Conservation (phyloP, 345 rosid species). For the Aquilaria yunnanensis region DNA sequence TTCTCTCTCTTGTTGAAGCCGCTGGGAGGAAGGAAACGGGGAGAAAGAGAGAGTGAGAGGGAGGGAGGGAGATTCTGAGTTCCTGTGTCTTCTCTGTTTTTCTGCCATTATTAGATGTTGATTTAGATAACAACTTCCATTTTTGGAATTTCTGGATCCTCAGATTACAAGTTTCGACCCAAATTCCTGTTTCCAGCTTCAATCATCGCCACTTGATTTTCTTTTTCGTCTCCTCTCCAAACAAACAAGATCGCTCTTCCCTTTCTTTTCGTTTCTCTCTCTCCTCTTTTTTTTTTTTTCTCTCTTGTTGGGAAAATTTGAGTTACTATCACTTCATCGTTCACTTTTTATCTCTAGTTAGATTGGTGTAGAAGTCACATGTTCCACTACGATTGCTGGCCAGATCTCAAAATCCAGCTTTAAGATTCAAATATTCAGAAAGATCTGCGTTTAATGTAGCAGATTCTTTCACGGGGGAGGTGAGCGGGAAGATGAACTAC, state of each 20-base stretch:
- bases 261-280: conserved; percentile 6
- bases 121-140: conserved; percentile 18
- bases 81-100: conserved; percentile 16
- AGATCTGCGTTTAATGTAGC: conserved; percentile 10
- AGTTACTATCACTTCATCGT: conserved; percentile 12
- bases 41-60: not conserved
- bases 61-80: conserved; percentile 8
- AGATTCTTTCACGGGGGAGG: conserved; percentile 8
- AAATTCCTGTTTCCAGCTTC: conserved; percentile 9
- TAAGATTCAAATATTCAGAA: conserved; percentile 1
- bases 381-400: not conserved
- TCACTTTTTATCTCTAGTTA: conserved; percentile 15
- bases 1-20: not conserved
- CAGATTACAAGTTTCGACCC: conserved; percentile 27
- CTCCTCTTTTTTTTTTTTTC: not conserved
- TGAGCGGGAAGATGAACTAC: conserved; percentile 48
- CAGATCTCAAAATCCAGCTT: conserved; percentile 20
- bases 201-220: conserved; percentile 24
- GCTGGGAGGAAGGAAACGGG: not conserved
- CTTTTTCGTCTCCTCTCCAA: not conserved
- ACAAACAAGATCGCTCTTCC: conserved; percentile 15
- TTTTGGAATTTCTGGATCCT: conserved; percentile 24
- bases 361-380: not conserved
- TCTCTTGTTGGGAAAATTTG: conserved; percentile 15
- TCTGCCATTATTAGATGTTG: conserved; percentile 24